Conservation (phyloP, 208 protist genomes). For the Histomonas meleagridis region DNA sequence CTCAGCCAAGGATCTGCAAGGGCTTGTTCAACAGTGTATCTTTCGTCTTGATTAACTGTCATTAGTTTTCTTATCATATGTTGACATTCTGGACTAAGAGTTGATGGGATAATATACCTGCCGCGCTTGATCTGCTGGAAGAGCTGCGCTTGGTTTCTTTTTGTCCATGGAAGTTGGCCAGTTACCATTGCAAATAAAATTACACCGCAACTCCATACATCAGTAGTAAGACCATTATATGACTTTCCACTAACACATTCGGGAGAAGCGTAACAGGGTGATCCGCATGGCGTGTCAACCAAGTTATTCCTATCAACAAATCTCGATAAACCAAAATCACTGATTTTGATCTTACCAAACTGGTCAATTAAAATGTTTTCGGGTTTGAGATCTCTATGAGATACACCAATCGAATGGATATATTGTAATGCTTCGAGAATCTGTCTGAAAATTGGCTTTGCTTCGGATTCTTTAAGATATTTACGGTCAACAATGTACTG, state of each 20-base stretch:
- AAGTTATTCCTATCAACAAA: background rate
- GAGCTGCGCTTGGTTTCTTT: background rate
- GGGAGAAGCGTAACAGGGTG: background rate
- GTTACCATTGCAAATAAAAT: background rate
- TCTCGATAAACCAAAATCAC: background rate
- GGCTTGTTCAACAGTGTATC: too few species aligned
- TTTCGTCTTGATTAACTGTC: too few species aligned
- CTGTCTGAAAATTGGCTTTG: background rate
- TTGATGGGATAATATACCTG: background rate
- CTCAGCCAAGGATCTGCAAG: too few species aligned
- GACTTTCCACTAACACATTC: background rate
- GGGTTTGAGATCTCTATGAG: background rate
- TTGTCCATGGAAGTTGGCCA: background rate
- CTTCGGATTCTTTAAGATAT: background rate
- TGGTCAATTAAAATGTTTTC: constrained; percentile 13
- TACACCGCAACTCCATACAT: background rate
- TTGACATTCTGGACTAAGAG: too few species aligned
- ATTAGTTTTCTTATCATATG: too few species aligned
- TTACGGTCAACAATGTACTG: background rate
- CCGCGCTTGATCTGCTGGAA: background rate
- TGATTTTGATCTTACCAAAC: background rate
- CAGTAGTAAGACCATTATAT: background rate
- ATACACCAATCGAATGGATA: background rate
- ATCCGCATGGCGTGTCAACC: background rate
- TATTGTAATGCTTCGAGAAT: background rate